These are phyloP conservation scores for Lactarius tabidus DNA, from an alignment of 768 basidiomycete genomes.

Conservation along the genomic window DNA sequence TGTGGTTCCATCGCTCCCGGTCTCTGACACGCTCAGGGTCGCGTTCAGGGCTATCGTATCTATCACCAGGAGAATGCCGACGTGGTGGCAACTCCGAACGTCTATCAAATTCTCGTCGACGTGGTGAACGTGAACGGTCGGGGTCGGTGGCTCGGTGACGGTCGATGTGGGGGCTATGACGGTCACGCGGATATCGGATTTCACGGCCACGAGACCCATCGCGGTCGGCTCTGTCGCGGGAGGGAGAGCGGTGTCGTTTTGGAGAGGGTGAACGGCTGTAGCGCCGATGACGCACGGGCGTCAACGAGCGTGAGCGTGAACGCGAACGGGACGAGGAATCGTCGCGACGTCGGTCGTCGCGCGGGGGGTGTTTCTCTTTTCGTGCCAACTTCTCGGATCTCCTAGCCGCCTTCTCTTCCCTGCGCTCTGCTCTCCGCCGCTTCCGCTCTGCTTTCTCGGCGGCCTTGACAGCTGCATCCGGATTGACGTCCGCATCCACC, in stretches of 20 bases:
- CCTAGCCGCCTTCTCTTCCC: constrained; percentile 54
- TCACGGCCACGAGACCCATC: background rate
- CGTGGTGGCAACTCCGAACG: background rate
- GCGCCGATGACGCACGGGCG: constrained; percentile 8
- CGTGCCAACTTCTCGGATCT: constrained; percentile 45
- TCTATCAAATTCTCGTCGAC: constrained; percentile 27
- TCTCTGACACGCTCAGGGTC: constrained; percentile 42
- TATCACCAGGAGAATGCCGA: constrained; percentile 17
- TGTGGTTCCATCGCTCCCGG: constrained; percentile 47
- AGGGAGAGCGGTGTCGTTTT: constrained; percentile 11
- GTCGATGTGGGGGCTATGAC: constrained; percentile 23
- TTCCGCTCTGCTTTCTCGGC: constrained; percentile 35
- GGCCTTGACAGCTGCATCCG: constrained; percentile 26
- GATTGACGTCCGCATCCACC: constrained; percentile 11
- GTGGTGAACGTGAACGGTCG: constrained; percentile 21
- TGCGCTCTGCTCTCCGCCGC: constrained; percentile 47
- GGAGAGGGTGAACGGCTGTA: constrained; percentile 16
- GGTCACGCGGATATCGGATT: constrained; percentile 22
- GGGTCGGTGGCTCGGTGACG: constrained; percentile 6
- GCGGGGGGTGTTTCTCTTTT: constrained; percentile 19
- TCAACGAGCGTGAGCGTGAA: constrained; percentile 40
- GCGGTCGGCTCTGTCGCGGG: constrained; percentile 2
- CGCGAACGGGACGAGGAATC: constrained; percentile 35
- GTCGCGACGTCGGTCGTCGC: constrained; percentile 14
- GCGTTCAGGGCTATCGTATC: constrained; percentile 35